Conservation (phyloP, 2,329 filamentous ascomycete genomes). For the Monosporascus sp. region DNA sequence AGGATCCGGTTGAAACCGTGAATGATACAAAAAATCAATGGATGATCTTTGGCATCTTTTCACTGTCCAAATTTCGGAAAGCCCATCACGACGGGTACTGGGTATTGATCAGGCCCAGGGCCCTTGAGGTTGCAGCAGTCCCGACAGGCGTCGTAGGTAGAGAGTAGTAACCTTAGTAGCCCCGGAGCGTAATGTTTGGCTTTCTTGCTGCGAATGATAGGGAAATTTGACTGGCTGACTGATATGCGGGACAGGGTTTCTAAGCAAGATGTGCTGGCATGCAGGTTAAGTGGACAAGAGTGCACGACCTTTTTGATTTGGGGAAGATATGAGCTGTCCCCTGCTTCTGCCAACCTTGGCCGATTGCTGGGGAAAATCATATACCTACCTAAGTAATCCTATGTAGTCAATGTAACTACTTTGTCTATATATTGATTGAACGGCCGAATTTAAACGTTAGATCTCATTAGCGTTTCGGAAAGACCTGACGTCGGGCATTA, state of each 20-base stretch:
- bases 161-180: neutral
- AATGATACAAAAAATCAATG: no score
- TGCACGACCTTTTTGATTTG: neutral
- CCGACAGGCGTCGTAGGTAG: neutral
- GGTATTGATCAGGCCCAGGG: no score
- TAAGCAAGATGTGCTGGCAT: slow-evolving; percentile 1
- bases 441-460: no score
- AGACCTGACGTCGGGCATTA: no score
- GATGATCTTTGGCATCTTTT: no score
- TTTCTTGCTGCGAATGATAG: neutral
- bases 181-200: neutral
- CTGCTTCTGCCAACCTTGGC: neutral
- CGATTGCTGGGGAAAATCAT: neutral
- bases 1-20: no score
- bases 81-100: no score
- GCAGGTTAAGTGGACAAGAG: neutral
- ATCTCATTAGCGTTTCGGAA: no score
- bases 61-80: no score
- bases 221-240: neutral
- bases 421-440: neutral
- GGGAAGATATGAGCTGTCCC: neutral
- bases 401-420: neutral
- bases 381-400: neutral
- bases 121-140: no score
- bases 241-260: neutral